Evolutionary conservation across 108 stramenopile species (phyloP).

Genomic region (Discostella pseudostelligera): DNA sequence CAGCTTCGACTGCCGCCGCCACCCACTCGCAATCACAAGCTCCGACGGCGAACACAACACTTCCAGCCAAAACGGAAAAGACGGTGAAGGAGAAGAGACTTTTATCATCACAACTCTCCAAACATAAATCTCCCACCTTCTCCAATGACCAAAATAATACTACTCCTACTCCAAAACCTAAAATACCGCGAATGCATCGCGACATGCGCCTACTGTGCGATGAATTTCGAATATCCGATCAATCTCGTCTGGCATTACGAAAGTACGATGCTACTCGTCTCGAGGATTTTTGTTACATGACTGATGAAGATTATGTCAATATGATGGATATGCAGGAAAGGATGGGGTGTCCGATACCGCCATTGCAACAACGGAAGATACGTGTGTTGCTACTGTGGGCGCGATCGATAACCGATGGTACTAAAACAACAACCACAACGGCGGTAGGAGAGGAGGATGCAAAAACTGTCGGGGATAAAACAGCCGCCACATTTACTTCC

Average conservation of each 20-base stretch:
- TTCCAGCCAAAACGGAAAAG: no score
- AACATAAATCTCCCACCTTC: no score
- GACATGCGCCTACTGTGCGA: neutral
- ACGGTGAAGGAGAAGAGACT: no score
- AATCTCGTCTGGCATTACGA: neutral
- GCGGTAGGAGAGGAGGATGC: neutral
- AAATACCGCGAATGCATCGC: neutral
- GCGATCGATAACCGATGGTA: neutral
- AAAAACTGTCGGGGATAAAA: neutral
- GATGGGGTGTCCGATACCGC: neutral
- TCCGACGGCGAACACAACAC: no score
- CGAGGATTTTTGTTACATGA: conserved; percentile 4
- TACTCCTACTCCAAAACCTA: no score
- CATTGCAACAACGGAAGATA: conserved; percentile 5
- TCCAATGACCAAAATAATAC: no score
- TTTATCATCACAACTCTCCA: no score
- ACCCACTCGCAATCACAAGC: no score
- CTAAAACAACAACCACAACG: no score
- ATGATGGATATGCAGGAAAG: neutral
- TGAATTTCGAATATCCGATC: conserved; percentile 2
- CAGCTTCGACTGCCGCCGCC: no score
- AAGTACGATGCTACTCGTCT: neutral
- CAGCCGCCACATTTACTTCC: neutral
- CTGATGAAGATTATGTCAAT: neutral
- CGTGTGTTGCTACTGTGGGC: neutral